Conservation (phyloP, 306 rosid species). For the Gillenia trifoliata region DNA sequence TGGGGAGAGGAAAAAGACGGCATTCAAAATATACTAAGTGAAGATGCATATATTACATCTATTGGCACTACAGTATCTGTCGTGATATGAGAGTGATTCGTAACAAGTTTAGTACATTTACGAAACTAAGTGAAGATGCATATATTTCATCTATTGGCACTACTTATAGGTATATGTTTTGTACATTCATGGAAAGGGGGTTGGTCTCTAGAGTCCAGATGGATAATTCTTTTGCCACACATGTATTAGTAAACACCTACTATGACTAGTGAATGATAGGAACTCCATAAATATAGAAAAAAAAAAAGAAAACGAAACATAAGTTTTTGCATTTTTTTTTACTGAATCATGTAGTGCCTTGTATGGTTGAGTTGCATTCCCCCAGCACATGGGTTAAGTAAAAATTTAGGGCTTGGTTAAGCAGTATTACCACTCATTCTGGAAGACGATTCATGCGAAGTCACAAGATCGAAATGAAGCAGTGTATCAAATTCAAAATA, state of each 20-base stretch:
- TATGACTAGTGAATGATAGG: too few species aligned
- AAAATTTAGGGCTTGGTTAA: not conserved
- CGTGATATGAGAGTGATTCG: not conserved
- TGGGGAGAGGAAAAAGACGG: not conserved
- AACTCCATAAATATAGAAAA: too few species aligned
- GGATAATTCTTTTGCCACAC: too few species aligned
- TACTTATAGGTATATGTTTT: not conserved
- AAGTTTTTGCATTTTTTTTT: too few species aligned
- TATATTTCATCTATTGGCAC: not conserved
- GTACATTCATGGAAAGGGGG: not conserved
- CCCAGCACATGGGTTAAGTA: not conserved
- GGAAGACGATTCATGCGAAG: not conserved
- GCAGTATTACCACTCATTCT: not conserved
- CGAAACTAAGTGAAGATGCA: not conserved
- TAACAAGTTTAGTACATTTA: not conserved
- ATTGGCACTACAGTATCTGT: not conserved
- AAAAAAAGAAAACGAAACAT: too few species aligned
- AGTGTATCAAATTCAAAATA: not conserved
- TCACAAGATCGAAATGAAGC: not conserved
- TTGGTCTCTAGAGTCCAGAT: not conserved
- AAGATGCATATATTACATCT: not conserved
- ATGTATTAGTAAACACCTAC: too few species aligned
- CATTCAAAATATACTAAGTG: not conserved
- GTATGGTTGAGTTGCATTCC: not conserved
- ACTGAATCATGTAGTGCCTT: not conserved